Percentiles rank a stretch among this genome's conserved stretches.
Evolutionary conservation across 148 eudicot species (phyloP).

Genomic region (Camellia granthamiana): DNA sequence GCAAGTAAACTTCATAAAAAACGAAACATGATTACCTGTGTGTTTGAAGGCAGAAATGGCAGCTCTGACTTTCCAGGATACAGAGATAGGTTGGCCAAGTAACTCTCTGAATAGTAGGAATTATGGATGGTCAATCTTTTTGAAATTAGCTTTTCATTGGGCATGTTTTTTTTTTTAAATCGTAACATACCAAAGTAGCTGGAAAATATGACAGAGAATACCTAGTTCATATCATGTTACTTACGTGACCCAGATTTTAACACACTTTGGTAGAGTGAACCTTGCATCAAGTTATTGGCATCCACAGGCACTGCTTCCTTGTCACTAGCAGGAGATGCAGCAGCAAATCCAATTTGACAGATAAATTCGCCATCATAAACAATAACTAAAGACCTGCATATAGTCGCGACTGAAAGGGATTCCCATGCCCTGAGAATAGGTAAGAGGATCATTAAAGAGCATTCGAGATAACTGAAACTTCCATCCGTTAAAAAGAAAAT

Average conservation of each 20-base stretch:
- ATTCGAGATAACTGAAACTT: neutral
- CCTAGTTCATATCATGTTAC: slow-evolving; percentile 18
- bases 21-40: slow-evolving; percentile 49
- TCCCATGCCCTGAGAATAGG: slow-evolving; percentile 69
- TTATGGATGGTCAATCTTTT: neutral
- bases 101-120: slow-evolving; percentile 60
- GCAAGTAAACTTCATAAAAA: neutral
- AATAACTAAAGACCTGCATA: slow-evolving; percentile 81
- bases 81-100: slow-evolving; percentile 88
- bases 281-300: slow-evolving; percentile 53
- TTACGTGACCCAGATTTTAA: slow-evolving; percentile 76
- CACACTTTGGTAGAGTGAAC: slow-evolving; percentile 66
- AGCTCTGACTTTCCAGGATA: slow-evolving; percentile 94
- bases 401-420: slow-evolving; percentile 69
- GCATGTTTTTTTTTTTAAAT: neutral
- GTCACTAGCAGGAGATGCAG: slow-evolving; percentile 42
- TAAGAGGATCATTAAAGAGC: neutral
- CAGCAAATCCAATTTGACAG: slow-evolving; percentile 74
- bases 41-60: slow-evolving; percentile 83
- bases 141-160: neutral
- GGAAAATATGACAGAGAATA: neutral
- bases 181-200: neutral
- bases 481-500: neutral
- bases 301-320: slow-evolving; percentile 54
- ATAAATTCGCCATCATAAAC: slow-evolving; percentile 66